These are phyloP conservation scores for Geotrichum reessii DNA, from an alignment of 1,139 yeast species.

Conservation along the genomic window DNA sequence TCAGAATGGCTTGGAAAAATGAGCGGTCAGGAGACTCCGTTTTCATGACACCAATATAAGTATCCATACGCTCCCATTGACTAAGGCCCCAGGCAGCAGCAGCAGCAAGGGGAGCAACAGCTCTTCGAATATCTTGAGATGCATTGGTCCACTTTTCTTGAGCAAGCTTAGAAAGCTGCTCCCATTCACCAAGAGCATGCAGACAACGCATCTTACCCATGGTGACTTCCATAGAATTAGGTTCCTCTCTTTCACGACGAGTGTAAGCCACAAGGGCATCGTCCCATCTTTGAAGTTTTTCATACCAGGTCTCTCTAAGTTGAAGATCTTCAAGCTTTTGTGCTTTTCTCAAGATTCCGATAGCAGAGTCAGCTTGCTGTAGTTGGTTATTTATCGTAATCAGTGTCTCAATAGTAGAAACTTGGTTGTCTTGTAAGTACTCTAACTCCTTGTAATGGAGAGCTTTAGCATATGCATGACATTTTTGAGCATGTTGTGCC, in stretches of 20 bases:
- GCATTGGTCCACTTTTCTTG: constrained; percentile 78
- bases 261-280: constrained; percentile 91
- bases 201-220: constrained; percentile 98
- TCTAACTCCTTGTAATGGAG: constrained; percentile 93
- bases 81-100: constrained; percentile 99
- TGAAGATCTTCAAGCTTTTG: constrained; percentile 90
- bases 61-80: constrained; percentile 95
- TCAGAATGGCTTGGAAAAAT: constrained; percentile 84
- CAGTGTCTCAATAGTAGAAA: constrained; percentile 86
- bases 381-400: constrained; percentile 89
- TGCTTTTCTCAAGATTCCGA: constrained; percentile 92
- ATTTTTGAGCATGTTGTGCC: constrained; percentile 89
- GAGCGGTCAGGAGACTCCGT: constrained; percentile 90
- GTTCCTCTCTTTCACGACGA: constrained; percentile 46
- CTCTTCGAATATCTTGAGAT: constrained; percentile 64
- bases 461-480: constrained; percentile 97
- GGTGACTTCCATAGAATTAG: constrained; percentile 60
- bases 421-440: constrained; percentile 86
- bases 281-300: constrained; percentile 94
- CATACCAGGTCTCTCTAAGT: constrained; percentile 95
- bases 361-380: constrained; percentile 96
- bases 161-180: constrained; percentile 78
- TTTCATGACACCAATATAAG: constrained; percentile 84
- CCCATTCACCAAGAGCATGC: constrained; percentile 99
- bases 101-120: constrained; percentile 96